phyloP scores from a whole-genome alignment of 768 basidiomycete species.

The Amanita muscaria region DNA sequence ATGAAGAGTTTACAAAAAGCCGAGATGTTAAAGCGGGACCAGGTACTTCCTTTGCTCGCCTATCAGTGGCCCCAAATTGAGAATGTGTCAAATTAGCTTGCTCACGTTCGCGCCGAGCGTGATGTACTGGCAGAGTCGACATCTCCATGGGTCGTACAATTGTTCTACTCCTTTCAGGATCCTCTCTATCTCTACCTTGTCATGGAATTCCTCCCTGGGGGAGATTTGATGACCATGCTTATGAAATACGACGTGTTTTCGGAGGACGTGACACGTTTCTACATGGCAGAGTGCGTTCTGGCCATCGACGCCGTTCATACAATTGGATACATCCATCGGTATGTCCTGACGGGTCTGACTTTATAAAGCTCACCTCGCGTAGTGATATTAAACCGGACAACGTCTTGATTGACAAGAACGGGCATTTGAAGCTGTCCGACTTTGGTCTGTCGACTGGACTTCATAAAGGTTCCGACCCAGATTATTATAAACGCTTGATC shows the following conservation, averaged over 20 bases:
- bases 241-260: conserved; percentile 99
- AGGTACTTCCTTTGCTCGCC: conserved; percentile 38
- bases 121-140: conserved; percentile 96
- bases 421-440: conserved; percentile 95
- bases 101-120: conserved; percentile 94
- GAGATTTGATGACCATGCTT: conserved; percentile 99
- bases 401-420: conserved; percentile 94
- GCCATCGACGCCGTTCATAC: conserved; percentile 98
- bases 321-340: conserved; percentile 99
- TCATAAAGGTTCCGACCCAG: conserved; percentile 92
- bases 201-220: conserved; percentile 82
- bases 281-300: conserved; percentile 97
- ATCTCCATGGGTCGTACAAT: conserved; percentile 93
- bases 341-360: conserved; percentile 16
- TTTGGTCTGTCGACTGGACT: conserved; percentile 97
- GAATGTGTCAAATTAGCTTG: conserved; percentile 47
- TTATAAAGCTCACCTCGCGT: conserved; percentile 7
- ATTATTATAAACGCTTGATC: conserved; percentile 80
- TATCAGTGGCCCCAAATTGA: neutral
- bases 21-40: conserved; percentile 99
- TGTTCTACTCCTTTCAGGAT: conserved; percentile 98
- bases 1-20: conserved; percentile 99
- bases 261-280: conserved; percentile 97
- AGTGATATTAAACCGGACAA: conserved; percentile 99
- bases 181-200: conserved; percentile 92